Percentiles rank a stretch among this genome's conserved stretches.
phyloP scores from a whole-genome alignment of 495 filamentous ascomycete genomes.

The Daldinia loculata region DNA sequence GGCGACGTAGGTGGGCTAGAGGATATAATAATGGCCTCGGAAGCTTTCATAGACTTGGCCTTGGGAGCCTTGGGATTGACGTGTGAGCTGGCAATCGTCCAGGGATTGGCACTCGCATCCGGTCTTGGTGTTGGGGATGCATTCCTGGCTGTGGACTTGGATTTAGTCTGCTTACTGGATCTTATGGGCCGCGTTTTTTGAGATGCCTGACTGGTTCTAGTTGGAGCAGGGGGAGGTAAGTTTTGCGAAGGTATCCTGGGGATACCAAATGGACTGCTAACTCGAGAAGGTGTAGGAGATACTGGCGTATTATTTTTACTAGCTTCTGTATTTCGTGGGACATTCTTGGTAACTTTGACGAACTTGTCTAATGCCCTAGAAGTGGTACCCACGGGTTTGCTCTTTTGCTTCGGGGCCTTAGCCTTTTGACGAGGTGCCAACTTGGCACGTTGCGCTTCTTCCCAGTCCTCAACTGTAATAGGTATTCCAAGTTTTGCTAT shows the following conservation, averaged over 20 bases:
- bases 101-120: conserved; percentile 49
- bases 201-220: conserved; percentile 15
- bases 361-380: conserved; percentile 49
- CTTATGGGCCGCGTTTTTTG: conserved; percentile 37
- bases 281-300: background rate
- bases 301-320: conserved; percentile 10
- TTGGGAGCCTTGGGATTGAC: conserved; percentile 45
- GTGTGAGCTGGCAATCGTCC: conserved; percentile 56
- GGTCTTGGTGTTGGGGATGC: conserved; percentile 35
- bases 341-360: conserved; percentile 51
- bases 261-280: conserved; percentile 2
- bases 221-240: conserved; percentile 1
- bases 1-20: conserved; percentile 53
- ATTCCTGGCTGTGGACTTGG: conserved; percentile 37
- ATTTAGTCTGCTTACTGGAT: conserved; percentile 48
- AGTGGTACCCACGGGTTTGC: conserved; percentile 42
- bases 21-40: conserved; percentile 53
- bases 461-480: conserved; percentile 78
- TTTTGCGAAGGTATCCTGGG: conserved; percentile 13
- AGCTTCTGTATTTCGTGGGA: conserved; percentile 5
- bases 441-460: conserved; percentile 66
- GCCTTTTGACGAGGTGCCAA: conserved; percentile 37
- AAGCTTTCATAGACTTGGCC: conserved; percentile 33
- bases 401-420: conserved; percentile 42
- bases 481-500: conserved; percentile 76